Percentiles rank a stretch among this genome's conserved stretches.
Evolutionary conservation across 306 rosid genomes (phyloP).

Genomic region (Carpinus fangiana): DNA sequence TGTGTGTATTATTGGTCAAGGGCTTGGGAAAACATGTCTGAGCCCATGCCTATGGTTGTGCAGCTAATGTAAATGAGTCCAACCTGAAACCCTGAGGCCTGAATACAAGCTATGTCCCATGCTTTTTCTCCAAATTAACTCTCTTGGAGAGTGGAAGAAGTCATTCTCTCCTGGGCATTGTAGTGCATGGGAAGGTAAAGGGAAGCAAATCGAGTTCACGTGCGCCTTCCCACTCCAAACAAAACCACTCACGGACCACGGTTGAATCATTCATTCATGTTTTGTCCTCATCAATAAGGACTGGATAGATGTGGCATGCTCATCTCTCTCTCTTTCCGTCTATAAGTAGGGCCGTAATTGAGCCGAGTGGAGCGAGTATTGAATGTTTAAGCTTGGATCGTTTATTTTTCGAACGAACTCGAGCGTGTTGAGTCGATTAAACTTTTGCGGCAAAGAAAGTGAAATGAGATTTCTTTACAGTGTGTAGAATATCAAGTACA

Average conservation of each 20-base stretch:
- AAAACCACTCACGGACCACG: constrained; percentile 40
- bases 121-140: background rate
- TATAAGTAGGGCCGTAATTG: too few relatives aligned
- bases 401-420: too few relatives aligned
- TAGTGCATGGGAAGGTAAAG: constrained; percentile 30
- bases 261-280: constrained; percentile 48
- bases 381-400: too few relatives aligned
- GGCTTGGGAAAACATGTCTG: constrained; percentile 58
- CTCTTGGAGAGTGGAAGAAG: constrained; percentile 21
- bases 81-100: constrained; percentile 3
- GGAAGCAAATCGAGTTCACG: constrained; percentile 40
- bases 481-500: background rate
- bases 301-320: constrained; percentile 26
- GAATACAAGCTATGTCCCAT: constrained; percentile 21
- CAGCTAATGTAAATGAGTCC: constrained; percentile 36
- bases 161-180: constrained; percentile 21
- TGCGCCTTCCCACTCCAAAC: constrained; percentile 56
- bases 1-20: constrained; percentile 60
- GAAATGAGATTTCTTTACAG: background rate
- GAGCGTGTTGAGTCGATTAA: background rate
- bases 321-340: constrained; percentile 9
- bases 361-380: too few relatives aligned
- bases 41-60: constrained; percentile 63
- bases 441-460: background rate
- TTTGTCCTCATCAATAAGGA: constrained; percentile 61